A percentile compares a stretch with the other conserved stretches of the same genome.
Conservation (phyloP, 2,329 filamentous ascomycete genomes). For the Talaromyces sp. region DNA sequence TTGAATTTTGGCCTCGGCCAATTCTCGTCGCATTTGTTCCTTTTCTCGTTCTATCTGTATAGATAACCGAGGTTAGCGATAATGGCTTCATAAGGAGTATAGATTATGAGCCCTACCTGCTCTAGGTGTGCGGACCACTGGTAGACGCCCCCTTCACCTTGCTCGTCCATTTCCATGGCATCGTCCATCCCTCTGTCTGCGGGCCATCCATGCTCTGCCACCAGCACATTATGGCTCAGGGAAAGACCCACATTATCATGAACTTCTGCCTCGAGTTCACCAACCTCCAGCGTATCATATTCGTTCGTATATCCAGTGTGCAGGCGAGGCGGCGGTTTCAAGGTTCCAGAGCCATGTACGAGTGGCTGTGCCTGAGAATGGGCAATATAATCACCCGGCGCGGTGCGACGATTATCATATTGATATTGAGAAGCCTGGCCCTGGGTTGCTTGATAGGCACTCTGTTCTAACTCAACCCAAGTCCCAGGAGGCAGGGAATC, state of each 20-base stretch:
- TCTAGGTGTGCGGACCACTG: slow-evolving; percentile 24
- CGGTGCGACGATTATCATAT: background rate
- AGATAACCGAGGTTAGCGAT: background rate
- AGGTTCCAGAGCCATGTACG: slow-evolving; percentile 15
- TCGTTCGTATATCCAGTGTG: slow-evolving; percentile 43
- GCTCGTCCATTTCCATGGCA: slow-evolving; percentile 25
- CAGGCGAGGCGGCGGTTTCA: slow-evolving; percentile 32
- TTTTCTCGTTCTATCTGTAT: slow-evolving; percentile 44
- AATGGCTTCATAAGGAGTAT: slow-evolving; percentile 5
- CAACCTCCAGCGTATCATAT: slow-evolving; percentile 48
- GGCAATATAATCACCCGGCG: background rate
- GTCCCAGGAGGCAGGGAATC: slow-evolving; percentile 48
- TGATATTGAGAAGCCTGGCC: slow-evolving; percentile 28
- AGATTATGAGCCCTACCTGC: slow-evolving; percentile 26
- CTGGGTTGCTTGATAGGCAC: slow-evolving; percentile 50
- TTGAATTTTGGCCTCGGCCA: slow-evolving; percentile 43
- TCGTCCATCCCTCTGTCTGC: slow-evolving; percentile 15
- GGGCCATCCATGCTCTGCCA: slow-evolving; percentile 9
- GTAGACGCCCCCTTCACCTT: slow-evolving; percentile 13
- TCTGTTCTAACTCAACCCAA: slow-evolving; percentile 48
- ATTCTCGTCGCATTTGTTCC: slow-evolving; percentile 42
- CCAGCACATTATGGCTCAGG: slow-evolving; percentile 8
- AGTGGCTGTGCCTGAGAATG: slow-evolving; percentile 11
- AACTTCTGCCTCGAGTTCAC: slow-evolving; percentile 47
- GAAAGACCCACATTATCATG: slow-evolving; percentile 39